These are phyloP conservation scores for Pythium pectinolyticum DNA, from an alignment of 352 stramenopile genomes.

Conservation along the genomic window DNA sequence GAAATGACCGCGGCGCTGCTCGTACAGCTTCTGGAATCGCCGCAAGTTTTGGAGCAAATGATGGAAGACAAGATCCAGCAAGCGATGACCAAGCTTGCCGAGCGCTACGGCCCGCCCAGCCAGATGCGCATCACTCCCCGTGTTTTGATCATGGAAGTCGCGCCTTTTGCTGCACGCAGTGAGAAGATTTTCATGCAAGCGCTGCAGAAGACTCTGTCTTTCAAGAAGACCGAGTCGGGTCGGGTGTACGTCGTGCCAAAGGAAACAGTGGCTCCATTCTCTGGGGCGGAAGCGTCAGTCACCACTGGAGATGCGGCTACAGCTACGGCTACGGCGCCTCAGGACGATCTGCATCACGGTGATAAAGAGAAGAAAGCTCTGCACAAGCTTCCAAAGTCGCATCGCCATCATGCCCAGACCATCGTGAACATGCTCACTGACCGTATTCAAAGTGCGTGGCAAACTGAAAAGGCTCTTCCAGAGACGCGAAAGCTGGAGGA, in stretches of 20 bases:
- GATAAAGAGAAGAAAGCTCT: slow-evolving; percentile 26
- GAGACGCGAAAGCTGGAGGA: slow-evolving; percentile 22
- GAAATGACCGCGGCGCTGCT: slow-evolving; percentile 72
- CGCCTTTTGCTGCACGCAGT: slow-evolving; percentile 65
- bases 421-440: slow-evolving; percentile 66
- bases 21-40: slow-evolving; percentile 76
- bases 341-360: slow-evolving; percentile 5
- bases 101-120: slow-evolving; percentile 61
- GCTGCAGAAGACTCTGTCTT: slow-evolving; percentile 58
- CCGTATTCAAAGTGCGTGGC: slow-evolving; percentile 60
- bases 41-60: slow-evolving; percentile 79
- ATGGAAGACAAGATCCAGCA: slow-evolving; percentile 87
- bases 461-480: slow-evolving; percentile 38
- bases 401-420: slow-evolving; percentile 61
- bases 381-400: slow-evolving; percentile 63
- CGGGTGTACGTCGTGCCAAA: slow-evolving; percentile 69
- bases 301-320: neutral
- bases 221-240: slow-evolving; percentile 82
- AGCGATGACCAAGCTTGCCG: slow-evolving; percentile 73
- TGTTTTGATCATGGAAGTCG: slow-evolving; percentile 79
- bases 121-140: slow-evolving; percentile 84
- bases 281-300: neutral
- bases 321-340: neutral
- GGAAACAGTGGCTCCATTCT: neutral
- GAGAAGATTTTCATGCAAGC: slow-evolving; percentile 77